Evolutionary conservation across 139 green algal species (phyloP).

Genomic region (Chlamydomonas applanata): DNA sequence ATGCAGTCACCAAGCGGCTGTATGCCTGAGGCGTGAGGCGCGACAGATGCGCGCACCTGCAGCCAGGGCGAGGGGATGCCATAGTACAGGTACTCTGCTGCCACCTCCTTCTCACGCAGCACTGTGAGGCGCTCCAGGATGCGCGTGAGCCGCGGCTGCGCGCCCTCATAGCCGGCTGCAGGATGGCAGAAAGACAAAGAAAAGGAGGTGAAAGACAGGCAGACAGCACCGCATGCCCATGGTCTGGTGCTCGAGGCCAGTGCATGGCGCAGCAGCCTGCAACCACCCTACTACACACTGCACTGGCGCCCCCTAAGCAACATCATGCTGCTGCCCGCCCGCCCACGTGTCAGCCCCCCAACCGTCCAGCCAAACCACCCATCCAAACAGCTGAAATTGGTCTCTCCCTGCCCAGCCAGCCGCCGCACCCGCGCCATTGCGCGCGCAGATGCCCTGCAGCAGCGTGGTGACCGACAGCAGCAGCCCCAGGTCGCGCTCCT

Average conservation of each 20-base stretch:
- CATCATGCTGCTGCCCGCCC: too few species aligned
- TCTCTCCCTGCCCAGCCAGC: not conserved
- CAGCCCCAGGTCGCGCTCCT: constrained; percentile 90
- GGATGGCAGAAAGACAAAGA: not conserved
- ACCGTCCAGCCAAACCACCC: too few species aligned
- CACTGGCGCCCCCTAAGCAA: not conserved
- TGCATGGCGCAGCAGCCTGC: not conserved
- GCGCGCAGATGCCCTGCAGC: constrained; percentile 80
- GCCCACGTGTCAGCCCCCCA: too few species aligned
- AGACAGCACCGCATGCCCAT: not conserved
- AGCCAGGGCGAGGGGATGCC: constrained; percentile 97
- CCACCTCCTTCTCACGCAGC: constrained; percentile 65
- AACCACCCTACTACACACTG: constrained; percentile 35
- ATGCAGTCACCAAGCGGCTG: too few species aligned
- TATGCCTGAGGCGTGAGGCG: too few species aligned
- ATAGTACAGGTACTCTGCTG: constrained; percentile 97
- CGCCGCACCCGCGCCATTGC: constrained; percentile 41
- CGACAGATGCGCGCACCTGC: constrained; percentile 55
- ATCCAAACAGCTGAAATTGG: too few species aligned
- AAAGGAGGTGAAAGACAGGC: not conserved
- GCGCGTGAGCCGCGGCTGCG: constrained; percentile 74
- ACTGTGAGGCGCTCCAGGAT: constrained; percentile 80
- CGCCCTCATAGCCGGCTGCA: constrained; percentile 80
- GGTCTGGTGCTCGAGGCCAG: not conserved
- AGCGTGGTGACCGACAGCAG: constrained; percentile 80